Percentiles rank a stretch among this genome's conserved stretches.
phyloP scores from a whole-genome alignment of 2,329 filamentous ascomycete species.

The Claviceps quebecensis region DNA sequence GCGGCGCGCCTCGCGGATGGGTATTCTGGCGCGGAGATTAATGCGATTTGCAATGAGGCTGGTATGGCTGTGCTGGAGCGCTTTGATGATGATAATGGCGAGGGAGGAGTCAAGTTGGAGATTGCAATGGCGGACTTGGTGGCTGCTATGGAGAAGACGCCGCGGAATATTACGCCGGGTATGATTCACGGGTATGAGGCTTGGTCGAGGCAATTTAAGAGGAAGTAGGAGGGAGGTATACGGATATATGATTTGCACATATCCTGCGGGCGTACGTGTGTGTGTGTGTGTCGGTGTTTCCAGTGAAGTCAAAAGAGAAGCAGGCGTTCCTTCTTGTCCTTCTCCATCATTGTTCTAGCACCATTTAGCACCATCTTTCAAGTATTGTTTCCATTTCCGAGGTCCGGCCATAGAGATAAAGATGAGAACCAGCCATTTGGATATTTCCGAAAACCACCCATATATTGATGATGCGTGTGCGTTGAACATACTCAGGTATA shows the following conservation, averaged over 20 bases:
- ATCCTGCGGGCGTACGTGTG: too few species aligned
- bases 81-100: conserved; percentile 15
- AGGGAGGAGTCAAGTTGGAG: conserved; percentile 15
- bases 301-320: too few species aligned
- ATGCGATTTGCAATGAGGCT: conserved; percentile 34
- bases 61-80: conserved; percentile 28
- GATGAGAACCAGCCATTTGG: too few species aligned
- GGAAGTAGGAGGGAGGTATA: neutral
- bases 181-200: conserved; percentile 45
- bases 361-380: too few species aligned
- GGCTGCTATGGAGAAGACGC: conserved; percentile 29
- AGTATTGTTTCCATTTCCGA: too few species aligned
- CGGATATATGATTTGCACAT: too few species aligned
- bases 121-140: conserved; percentile 30
- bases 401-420: too few species aligned
- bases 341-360: neutral
- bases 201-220: conserved; percentile 33
- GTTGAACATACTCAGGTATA: neutral
- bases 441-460: too few species aligned
- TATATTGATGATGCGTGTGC: too few species aligned
- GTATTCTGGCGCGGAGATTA: conserved; percentile 75
- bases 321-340: too few species aligned
- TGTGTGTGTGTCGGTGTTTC: too few species aligned
- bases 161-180: conserved; percentile 43
- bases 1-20: conserved; percentile 56